These are phyloP conservation scores for Tuber microsphaerosporum DNA, from an alignment of 495 filamentous ascomycete genomes.

Conservation along the genomic window DNA sequence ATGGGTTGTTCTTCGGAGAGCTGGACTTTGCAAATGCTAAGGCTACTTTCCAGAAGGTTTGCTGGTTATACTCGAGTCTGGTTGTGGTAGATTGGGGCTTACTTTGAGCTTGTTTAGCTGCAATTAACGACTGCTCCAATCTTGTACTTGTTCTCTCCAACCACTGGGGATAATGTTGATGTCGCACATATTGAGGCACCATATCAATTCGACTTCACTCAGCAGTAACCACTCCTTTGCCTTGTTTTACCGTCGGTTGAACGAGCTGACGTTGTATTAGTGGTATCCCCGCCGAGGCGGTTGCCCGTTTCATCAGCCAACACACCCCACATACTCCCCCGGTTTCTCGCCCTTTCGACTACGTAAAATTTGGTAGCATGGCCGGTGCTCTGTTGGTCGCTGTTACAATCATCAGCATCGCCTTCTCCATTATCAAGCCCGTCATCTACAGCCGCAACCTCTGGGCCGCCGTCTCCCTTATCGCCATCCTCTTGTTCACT, in stretches of 20 bases:
- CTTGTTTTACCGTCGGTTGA: neutral
- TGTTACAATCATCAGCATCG: constrained; percentile 61
- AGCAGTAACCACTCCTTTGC: constrained; percentile 53
- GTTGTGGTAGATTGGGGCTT: constrained; percentile 7
- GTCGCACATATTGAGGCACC: constrained; percentile 53
- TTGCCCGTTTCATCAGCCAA: constrained; percentile 60
- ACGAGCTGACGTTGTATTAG: neutral
- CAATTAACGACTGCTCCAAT: constrained; percentile 93
- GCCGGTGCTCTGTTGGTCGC: constrained; percentile 61
- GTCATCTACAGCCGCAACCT: constrained; percentile 82
- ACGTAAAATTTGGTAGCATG: constrained; percentile 61
- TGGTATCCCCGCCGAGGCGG: constrained; percentile 28
- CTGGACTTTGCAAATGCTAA: constrained; percentile 84
- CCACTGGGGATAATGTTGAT: constrained; percentile 72
- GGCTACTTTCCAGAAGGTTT: constrained; percentile 79
- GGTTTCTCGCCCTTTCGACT: constrained; percentile 81
- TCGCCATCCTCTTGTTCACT: constrained; percentile 87
- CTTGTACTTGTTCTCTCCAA: constrained; percentile 80
- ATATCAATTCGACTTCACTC: constrained; percentile 76
- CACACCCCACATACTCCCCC: constrained; percentile 64
- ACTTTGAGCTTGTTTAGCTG: constrained; percentile 50
- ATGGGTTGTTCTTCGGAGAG: constrained; percentile 73
- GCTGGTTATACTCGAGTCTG: constrained; percentile 15
- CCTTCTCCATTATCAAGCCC: constrained; percentile 78
- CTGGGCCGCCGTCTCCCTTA: constrained; percentile 85